phyloP scores from a whole-genome alignment of 257 asterid genomes.

The Solanum chiquidenum region DNA sequence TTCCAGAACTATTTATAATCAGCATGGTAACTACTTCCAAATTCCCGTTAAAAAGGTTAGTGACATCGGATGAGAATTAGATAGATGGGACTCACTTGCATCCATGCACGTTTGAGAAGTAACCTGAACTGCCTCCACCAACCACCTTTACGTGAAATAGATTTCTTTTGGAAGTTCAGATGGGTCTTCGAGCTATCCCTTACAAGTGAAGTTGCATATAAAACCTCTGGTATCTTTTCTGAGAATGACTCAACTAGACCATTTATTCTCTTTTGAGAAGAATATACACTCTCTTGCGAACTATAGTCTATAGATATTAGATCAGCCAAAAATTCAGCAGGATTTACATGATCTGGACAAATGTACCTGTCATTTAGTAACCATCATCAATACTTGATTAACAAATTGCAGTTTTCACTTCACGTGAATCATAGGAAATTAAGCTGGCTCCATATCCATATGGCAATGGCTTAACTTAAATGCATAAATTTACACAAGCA shows the following conservation, averaged over 20 bases:
- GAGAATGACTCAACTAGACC: constrained; percentile 76
- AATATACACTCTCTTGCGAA: constrained; percentile 58
- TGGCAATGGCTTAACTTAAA: background rate
- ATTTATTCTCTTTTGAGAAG: constrained; percentile 76
- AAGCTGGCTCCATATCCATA: background rate
- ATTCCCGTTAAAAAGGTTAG: background rate
- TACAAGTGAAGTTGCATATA: constrained; percentile 56
- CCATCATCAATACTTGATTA: constrained; percentile 7
- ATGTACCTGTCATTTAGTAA: constrained; percentile 46
- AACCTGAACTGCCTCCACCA: constrained; percentile 84
- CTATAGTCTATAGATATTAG: constrained; percentile 92
- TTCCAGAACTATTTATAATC: background rate
- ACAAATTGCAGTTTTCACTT: background rate
- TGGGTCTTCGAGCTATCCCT: constrained; percentile 17
- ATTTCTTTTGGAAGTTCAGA: constrained; percentile 28
- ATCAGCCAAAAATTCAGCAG: constrained; percentile 98
- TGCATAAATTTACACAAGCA: background rate
- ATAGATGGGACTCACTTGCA: constrained; percentile 53
- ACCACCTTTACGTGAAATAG: constrained; percentile 48
- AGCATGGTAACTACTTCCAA: background rate
- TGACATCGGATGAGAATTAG: background rate
- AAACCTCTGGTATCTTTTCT: constrained; percentile 44
- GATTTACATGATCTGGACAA: constrained; percentile 90
- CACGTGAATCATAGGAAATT: background rate
- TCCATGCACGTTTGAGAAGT: constrained; percentile 95